Conservation (phyloP, 2,329 filamentous ascomycete species). For the Colletotrichum lindemuthianum region DNA sequence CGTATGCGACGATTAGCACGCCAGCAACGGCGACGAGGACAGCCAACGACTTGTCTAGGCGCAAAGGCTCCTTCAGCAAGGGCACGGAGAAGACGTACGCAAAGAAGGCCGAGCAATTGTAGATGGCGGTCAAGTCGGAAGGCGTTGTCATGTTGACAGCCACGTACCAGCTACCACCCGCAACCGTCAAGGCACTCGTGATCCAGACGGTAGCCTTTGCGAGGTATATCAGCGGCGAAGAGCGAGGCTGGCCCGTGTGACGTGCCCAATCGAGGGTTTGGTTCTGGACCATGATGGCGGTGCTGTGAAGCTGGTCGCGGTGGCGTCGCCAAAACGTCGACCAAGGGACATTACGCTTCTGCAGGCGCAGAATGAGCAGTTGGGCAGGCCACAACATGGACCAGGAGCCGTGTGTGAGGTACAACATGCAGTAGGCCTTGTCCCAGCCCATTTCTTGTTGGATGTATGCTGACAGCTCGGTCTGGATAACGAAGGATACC, state of each 20-base stretch:
- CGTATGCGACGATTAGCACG: slow-evolving; percentile 95
- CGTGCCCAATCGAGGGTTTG: slow-evolving; percentile 75
- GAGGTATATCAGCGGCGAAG: slow-evolving; percentile 73
- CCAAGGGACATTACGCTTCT: slow-evolving; percentile 84
- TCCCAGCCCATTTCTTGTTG: slow-evolving; percentile 93
- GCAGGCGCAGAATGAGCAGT: slow-evolving; percentile 80
- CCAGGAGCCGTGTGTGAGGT: slow-evolving; percentile 97
- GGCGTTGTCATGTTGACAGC: slow-evolving; percentile 94
- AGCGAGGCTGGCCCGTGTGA: slow-evolving; percentile 46
- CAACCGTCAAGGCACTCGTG: slow-evolving; percentile 86
- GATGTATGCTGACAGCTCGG: slow-evolving; percentile 94
- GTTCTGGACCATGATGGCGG: slow-evolving; percentile 84
- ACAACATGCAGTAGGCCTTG: slow-evolving; percentile 99
- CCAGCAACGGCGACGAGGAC: slow-evolving; percentile 89
- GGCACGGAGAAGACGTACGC: slow-evolving; percentile 97
- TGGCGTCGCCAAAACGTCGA: slow-evolving; percentile 81
- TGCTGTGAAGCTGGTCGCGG: slow-evolving; percentile 60
- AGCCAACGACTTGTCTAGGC: slow-evolving; percentile 85
- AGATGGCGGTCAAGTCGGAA: slow-evolving; percentile 95
- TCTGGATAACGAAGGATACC: slow-evolving; percentile 91
- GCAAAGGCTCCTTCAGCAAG: slow-evolving; percentile 84
- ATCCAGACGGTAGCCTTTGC: slow-evolving; percentile 81
- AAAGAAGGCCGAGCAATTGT: slow-evolving; percentile 99
- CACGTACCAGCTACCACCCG: slow-evolving; percentile 94
- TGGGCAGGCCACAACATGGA: slow-evolving; percentile 87